A percentile compares a stretch with the other conserved stretches of the same genome.
phyloP scores from a whole-genome alignment of 139 green algal genomes.

The Coelastrella sp. region DNA sequence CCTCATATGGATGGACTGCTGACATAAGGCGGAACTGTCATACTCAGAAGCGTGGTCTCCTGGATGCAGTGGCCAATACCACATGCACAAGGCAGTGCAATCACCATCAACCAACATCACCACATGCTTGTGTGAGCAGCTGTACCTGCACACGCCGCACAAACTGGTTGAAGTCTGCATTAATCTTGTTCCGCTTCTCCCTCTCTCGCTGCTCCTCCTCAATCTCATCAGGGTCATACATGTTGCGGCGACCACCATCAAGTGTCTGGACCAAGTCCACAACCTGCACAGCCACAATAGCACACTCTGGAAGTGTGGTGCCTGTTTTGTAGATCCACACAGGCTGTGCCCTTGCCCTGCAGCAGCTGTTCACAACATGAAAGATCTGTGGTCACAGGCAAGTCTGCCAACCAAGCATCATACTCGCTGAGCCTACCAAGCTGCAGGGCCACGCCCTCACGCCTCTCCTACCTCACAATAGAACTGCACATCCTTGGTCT shows the following conservation, averaged over 20 bases:
- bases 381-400: no score
- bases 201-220: constrained; percentile 99
- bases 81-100: neutral
- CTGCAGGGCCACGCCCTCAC: no score
- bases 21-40: no score
- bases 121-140: neutral
- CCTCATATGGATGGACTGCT: no score
- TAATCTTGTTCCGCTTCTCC: constrained; percentile 95
- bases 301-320: neutral
- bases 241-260: constrained; percentile 80
- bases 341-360: no score
- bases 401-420: no score
- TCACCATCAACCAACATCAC: neutral
- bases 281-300: constrained; percentile 61
- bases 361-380: no score
- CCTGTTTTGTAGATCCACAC: neutral
- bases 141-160: constrained; percentile 66
- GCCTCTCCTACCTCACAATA: constrained; percentile 81
- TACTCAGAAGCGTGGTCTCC: neutral
- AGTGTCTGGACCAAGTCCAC: constrained; percentile 96
- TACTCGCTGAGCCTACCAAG: no score
- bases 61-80: neutral
- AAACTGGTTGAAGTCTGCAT: constrained; percentile 78
- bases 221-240: constrained; percentile 99
- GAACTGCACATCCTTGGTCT: constrained; percentile 98